These are phyloP conservation scores for Neurospora sp. DNA, from an alignment of 495 filamentous ascomycete species.

Conservation along the genomic window DNA sequence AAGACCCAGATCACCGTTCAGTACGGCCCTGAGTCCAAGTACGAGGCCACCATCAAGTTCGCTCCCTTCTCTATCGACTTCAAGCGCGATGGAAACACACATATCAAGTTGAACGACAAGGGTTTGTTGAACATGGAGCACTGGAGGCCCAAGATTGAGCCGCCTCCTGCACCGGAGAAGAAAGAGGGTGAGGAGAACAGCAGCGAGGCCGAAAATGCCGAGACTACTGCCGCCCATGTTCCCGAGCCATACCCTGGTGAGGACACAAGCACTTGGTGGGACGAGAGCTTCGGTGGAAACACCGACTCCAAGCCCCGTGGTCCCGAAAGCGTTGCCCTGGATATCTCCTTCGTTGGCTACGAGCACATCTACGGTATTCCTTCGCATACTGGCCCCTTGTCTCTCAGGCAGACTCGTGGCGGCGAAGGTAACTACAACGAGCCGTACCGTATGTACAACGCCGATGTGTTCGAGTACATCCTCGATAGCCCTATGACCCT, in stretches of 20 bases:
- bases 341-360: slow-evolving; percentile 86
- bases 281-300: slow-evolving; percentile 87
- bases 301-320: slow-evolving; percentile 85
- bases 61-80: slow-evolving; percentile 79
- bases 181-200: slow-evolving; percentile 37
- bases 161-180: slow-evolving; percentile 39
- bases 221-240: neutral
- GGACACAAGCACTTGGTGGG: slow-evolving; percentile 93
- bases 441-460: slow-evolving; percentile 93
- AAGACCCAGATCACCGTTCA: slow-evolving; percentile 60
- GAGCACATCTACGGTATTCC: slow-evolving; percentile 92
- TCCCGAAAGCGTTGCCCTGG: slow-evolving; percentile 81
- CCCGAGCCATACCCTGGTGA: slow-evolving; percentile 18
- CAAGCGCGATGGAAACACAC: slow-evolving; percentile 67
- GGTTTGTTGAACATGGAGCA: slow-evolving; percentile 89
- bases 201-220: slow-evolving; percentile 1
- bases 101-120: slow-evolving; percentile 78
- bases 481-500: slow-evolving; percentile 97
- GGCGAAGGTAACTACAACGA: slow-evolving; percentile 75
- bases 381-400: slow-evolving; percentile 80
- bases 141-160: slow-evolving; percentile 83
- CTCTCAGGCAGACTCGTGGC: slow-evolving; percentile 81
- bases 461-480: slow-evolving; percentile 96
- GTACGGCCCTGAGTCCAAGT: slow-evolving; percentile 68
- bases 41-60: slow-evolving; percentile 73